phyloP scores from a whole-genome alignment of 345 rosid species.

The Gossypium stocksii region DNA sequence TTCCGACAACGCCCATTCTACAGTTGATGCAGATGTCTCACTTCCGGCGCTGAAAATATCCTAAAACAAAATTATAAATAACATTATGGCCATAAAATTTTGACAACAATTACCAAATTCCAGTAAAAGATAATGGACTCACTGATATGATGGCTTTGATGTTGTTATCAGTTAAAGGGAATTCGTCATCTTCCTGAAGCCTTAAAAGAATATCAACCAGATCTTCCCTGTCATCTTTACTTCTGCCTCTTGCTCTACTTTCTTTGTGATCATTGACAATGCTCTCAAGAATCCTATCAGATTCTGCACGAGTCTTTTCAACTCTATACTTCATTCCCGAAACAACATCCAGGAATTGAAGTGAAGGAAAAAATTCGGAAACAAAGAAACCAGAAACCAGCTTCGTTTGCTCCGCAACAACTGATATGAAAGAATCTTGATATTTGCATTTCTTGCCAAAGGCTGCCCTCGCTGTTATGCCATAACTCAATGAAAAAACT shows the following conservation, averaged over 20 bases:
- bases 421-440: background rate
- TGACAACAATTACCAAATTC: no score
- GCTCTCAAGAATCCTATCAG: background rate
- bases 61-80: background rate
- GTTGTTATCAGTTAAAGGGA: background rate
- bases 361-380: background rate
- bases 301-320: background rate
- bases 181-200: background rate
- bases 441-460: slow-evolving; percentile 2
- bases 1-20: slow-evolving; percentile 5
- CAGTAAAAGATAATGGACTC: background rate
- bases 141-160: slow-evolving; percentile 2
- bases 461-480: background rate
- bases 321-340: background rate
- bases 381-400: background rate
- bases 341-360: background rate
- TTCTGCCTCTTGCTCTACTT: background rate
- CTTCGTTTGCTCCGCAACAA: background rate
- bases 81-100: background rate
- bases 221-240: background rate
- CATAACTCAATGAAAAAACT: background rate
- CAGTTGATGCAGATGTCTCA: slow-evolving; percentile 7
- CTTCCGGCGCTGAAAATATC: slow-evolving; percentile 4
- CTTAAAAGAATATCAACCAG: slow-evolving; percentile 4
- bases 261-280: slow-evolving; percentile 1